phyloP scores from a whole-genome alignment of 2,329 filamentous ascomycete species.

The Dothistroma pini region DNA sequence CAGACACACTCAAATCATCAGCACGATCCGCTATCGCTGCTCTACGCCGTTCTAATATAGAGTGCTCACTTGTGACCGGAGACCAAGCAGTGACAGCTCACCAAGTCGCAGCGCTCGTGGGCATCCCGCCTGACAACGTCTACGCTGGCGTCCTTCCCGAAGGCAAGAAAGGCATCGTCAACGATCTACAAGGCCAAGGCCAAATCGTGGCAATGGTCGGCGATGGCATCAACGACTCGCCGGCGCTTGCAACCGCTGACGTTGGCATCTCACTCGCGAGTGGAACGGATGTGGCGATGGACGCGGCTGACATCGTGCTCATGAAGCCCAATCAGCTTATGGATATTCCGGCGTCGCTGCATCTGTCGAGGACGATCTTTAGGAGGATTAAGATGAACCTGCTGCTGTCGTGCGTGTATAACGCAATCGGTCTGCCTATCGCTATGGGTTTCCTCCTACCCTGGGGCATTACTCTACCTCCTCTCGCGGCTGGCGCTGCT shows the following conservation, averaged over 20 bases:
- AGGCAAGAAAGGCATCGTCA: slow-evolving; percentile 84
- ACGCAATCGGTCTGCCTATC: slow-evolving; percentile 84
- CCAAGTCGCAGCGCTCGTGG: slow-evolving; percentile 76
- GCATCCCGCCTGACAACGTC: slow-evolving; percentile 71
- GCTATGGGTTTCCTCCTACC: slow-evolving; percentile 96
- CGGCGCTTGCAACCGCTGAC: slow-evolving; percentile 85
- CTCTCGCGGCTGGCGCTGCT: slow-evolving; percentile 89
- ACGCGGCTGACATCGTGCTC: slow-evolving; percentile 91
- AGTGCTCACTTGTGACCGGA: slow-evolving; percentile 87
- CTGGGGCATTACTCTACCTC: slow-evolving; percentile 80
- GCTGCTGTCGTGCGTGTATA: slow-evolving; percentile 90
- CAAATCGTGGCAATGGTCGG: slow-evolving; percentile 93
- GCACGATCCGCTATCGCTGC: slow-evolving; percentile 77
- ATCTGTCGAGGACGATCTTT: slow-evolving; percentile 83
- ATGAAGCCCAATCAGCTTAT: slow-evolving; percentile 91
- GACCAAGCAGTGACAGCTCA: slow-evolving; percentile 82
- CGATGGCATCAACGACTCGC: slow-evolving; percentile 97
- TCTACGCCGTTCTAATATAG: slow-evolving; percentile 78
- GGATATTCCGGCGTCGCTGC: slow-evolving; percentile 82
- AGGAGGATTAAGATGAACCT: slow-evolving; percentile 90
- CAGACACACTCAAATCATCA: slow-evolving; percentile 87
- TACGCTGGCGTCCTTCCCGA: slow-evolving; percentile 85
- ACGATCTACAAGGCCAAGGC: slow-evolving; percentile 68
- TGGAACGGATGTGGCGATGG: slow-evolving; percentile 96
- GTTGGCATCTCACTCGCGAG: slow-evolving; percentile 90